Evolutionary conservation across 352 stramenopile genomes (phyloP).

Genomic region (Lagenidium sp.): DNA sequence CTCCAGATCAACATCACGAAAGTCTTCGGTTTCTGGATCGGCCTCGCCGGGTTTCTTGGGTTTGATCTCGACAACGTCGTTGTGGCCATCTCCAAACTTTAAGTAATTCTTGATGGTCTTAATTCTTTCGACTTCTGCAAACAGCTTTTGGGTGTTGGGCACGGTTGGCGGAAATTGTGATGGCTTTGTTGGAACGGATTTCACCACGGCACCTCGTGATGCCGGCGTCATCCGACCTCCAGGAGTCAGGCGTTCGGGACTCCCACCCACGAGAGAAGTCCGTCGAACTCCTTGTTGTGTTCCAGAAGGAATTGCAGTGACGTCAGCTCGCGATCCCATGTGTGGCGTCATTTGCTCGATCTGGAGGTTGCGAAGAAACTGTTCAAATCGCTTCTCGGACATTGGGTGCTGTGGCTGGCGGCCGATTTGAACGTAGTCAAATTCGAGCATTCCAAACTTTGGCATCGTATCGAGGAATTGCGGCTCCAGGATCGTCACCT

Average conservation of each 20-base stretch:
- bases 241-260: neutral
- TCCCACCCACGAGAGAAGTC: neutral
- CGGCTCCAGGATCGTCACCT: slow-evolving; percentile 37
- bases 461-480: slow-evolving; percentile 55
- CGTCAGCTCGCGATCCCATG: slow-evolving; percentile 22
- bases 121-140: slow-evolving; percentile 51
- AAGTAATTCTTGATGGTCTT: slow-evolving; percentile 54
- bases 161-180: slow-evolving; percentile 32
- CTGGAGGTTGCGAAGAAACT: slow-evolving; percentile 51
- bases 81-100: slow-evolving; percentile 48
- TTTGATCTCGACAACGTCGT: slow-evolving; percentile 28
- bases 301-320: too few species aligned
- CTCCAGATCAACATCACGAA: neutral
- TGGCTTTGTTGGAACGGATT: neutral
- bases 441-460: slow-evolving; percentile 63
- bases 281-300: too few species aligned
- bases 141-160: slow-evolving; percentile 26
- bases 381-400: slow-evolving; percentile 54
- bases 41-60: neutral
- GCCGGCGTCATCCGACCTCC: neutral
- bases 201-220: neutral
- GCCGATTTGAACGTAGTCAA: slow-evolving; percentile 66
- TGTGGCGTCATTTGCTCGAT: slow-evolving; percentile 31
- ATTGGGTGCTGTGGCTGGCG: slow-evolving; percentile 23
- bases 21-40: slow-evolving; percentile 3